Conservation (phyloP, 306 rosid genomes). For the Prosopis cineraria region DNA sequence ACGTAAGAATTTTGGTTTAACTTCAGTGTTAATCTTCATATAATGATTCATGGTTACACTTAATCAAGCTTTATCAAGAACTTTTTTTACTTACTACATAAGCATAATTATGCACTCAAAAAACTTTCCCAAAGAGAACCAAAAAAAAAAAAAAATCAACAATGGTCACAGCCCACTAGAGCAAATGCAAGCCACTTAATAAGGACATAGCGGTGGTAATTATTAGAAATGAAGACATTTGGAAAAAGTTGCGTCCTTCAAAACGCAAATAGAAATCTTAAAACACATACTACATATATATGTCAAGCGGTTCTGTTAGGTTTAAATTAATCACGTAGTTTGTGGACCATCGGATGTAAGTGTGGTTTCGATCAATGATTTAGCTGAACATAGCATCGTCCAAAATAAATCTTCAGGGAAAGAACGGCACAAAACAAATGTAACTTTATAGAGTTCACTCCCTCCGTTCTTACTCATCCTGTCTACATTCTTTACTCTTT, state of each 20-base stretch:
- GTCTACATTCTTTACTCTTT: neutral
- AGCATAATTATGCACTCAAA: conserved; percentile 46
- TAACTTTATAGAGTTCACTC: neutral
- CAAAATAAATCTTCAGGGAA: neutral
- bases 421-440: conserved; percentile 16
- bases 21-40: conserved; percentile 49
- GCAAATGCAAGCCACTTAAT: conserved; percentile 41
- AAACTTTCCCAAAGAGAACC: conserved; percentile 27
- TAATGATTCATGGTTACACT: conserved; percentile 37
- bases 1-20: conserved; percentile 31
- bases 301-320: conserved; percentile 13
- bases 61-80: conserved; percentile 36
- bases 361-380: conserved; percentile 50
- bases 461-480: neutral
- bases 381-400: neutral
- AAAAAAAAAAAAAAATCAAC: conserved; percentile 27
- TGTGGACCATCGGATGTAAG: conserved; percentile 42
- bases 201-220: conserved; percentile 45
- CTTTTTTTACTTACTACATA: conserved; percentile 37
- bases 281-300: neutral
- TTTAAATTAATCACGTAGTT: conserved; percentile 28
- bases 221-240: conserved; percentile 36
- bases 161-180: conserved; percentile 3
- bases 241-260: neutral
- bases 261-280: conserved; percentile 12